These are phyloP conservation scores for Pleurotus salmoneostramineus DNA, from an alignment of 768 basidiomycete species.

Conservation along the genomic window DNA sequence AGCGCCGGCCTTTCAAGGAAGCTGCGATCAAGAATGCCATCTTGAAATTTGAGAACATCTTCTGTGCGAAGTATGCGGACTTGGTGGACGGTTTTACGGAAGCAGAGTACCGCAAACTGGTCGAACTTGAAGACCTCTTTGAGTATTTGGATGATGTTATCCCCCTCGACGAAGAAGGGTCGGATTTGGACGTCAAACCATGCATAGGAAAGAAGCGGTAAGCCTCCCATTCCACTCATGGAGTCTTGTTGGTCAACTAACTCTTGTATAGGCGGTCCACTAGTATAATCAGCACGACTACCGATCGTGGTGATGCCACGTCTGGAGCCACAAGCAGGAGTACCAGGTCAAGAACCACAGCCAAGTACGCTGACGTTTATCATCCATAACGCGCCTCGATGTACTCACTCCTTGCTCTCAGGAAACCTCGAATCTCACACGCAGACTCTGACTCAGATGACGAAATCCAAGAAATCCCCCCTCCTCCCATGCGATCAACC, in stretches of 20 bases:
- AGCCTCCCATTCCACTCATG: background rate
- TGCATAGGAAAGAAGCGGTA: slow-evolving; percentile 41
- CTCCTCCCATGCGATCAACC: slow-evolving; percentile 40
- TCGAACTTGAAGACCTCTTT: slow-evolving; percentile 60
- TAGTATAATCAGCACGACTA: slow-evolving; percentile 47
- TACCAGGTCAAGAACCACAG: slow-evolving; percentile 25
- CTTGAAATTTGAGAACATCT: slow-evolving; percentile 57
- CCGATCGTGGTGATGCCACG: slow-evolving; percentile 29
- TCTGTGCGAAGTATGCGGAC: slow-evolving; percentile 70
- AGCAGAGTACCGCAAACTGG: slow-evolving; percentile 63
- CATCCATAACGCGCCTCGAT: background rate
- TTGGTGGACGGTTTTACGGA: slow-evolving; percentile 71
- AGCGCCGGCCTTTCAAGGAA: slow-evolving; percentile 49
- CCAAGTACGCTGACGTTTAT: slow-evolving; percentile 31
- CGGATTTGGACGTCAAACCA: slow-evolving; percentile 31
- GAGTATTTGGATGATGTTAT: slow-evolving; percentile 70
- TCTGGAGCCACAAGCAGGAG: slow-evolving; percentile 30
- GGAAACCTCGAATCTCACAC: slow-evolving; percentile 53
- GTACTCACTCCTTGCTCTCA: slow-evolving; percentile 16
- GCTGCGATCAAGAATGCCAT: slow-evolving; percentile 64
- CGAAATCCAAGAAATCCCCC: slow-evolving; percentile 21
- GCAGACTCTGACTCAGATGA: slow-evolving; percentile 44
- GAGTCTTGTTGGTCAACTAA: background rate
- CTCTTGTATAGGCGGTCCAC: slow-evolving; percentile 46
- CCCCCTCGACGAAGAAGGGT: slow-evolving; percentile 52